Evolutionary conservation across 306 rosid species (phyloP), one percentile per base, ranked within the genome.

Genomic region (Cucurbita argyrosperma): DNA sequence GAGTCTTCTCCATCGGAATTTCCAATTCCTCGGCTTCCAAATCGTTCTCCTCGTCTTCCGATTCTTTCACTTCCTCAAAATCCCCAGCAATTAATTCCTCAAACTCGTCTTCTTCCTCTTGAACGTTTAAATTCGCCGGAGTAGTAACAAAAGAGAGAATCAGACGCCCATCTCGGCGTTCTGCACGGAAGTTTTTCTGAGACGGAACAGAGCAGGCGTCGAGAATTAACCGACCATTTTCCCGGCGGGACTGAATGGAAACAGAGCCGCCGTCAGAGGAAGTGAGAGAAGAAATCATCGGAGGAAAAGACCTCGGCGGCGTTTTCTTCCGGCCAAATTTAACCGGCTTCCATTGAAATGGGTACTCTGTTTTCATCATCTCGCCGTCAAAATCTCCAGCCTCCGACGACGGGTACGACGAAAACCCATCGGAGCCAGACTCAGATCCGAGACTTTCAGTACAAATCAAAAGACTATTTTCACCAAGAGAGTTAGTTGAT

Each of bases 401-500:
- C 66, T 81, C 89, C 0, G 88, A 87, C 16, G 88, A 43, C 0
- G 87, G 73, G 74, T 82, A 81, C 1, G 90, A 85, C 1, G 90
- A 81, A 72, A 88, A 83, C 0, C 81, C 89, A 53, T 94, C 96
- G 13, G 96, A 88, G 74, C 96, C 97, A 14, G 96, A 88, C 80
- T 94, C 99, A n/a, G 97, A 91, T 15, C 99, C 99, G 12, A 94
- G 99, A 51, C 85, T 83, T 74, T 94, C 99, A 0, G 99, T 94
- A 74, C 99, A 94, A 21, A 94, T 83, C 62, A 84, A 50, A 15
- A 94, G 97, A 72, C 99, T 91, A 53, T 82, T 88, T 19, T 82
- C 84, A 66, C 72, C 87, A 68, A 94, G 58, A 58, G 81, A 76
- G 78, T 85, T 89, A 10, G 81, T 61, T 0, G 93, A 77, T 77